phyloP scores from a whole-genome alignment of 2,329 filamentous ascomycete genomes.

The Colletotrichum sp. region DNA sequence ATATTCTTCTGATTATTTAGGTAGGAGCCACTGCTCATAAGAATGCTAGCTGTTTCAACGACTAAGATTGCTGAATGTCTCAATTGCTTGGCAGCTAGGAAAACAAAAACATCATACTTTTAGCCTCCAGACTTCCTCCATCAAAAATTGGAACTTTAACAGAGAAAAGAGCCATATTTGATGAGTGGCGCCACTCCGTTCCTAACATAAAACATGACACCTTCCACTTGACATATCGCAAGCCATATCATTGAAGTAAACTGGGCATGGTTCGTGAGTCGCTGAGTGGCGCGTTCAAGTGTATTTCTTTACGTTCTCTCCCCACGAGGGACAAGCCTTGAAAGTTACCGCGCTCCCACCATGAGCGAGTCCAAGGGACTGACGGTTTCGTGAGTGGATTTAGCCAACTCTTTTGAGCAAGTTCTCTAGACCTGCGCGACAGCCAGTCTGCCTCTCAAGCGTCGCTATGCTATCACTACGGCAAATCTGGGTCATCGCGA shows the following conservation, averaged over 20 bases:
- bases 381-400: background rate
- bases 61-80: background rate
- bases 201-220: background rate
- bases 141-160: background rate
- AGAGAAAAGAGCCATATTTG: background rate
- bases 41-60: background rate
- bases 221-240: background rate
- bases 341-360: background rate
- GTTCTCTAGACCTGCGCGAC: background rate
- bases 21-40: background rate
- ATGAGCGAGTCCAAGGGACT: background rate
- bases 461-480: background rate
- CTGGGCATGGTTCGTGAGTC: background rate
- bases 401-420: background rate
- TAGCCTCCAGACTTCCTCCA: background rate
- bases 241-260: background rate
- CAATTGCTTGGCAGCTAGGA: background rate
- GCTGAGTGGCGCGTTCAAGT: background rate
- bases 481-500: background rate
- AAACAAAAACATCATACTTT: background rate
- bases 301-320: background rate
- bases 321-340: background rate
- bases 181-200: background rate
- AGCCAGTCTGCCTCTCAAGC: background rate
- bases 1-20: background rate